Conservation (phyloP, 345 rosid species). For the Nephelium lappaceum region DNA sequence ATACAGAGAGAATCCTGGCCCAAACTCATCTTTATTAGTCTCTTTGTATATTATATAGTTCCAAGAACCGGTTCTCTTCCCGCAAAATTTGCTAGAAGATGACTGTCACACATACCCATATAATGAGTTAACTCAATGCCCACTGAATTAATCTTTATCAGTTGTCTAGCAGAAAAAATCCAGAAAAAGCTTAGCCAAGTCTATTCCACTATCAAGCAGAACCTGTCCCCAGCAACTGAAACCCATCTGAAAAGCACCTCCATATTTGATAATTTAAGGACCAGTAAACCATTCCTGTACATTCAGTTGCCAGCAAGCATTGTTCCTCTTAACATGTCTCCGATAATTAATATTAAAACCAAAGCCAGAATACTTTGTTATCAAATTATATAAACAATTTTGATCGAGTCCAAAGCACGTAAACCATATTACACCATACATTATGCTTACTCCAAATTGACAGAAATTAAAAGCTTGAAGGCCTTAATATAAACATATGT, state of each 20-base stretch:
- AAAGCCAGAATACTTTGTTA: not conserved
- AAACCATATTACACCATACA: not conserved
- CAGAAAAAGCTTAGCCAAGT: too few relatives aligned
- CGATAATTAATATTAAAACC: not conserved
- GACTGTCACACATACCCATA: not conserved
- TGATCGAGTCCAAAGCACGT: not conserved
- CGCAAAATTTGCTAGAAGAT: not conserved
- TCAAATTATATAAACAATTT: not conserved
- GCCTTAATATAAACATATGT: conserved; percentile 6
- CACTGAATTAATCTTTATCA: not conserved
- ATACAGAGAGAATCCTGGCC: not conserved
- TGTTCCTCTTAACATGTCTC: not conserved
- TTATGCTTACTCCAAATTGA: not conserved
- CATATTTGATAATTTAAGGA: too few relatives aligned
- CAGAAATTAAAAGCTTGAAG: conserved; percentile 7
- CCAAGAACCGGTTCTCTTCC: not conserved
- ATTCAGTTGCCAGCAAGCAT: not conserved
- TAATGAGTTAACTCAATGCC: not conserved
- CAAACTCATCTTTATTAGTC: not conserved
- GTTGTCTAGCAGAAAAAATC: not conserved
- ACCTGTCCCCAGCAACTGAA: too few relatives aligned
- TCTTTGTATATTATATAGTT: not conserved
- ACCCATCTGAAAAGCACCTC: too few relatives aligned
- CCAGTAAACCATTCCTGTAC: too few relatives aligned
- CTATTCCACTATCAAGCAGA: too few relatives aligned